Percentiles rank a stretch among this genome's conserved stretches.
Evolutionary conservation across 2,329 filamentous ascomycete genomes (phyloP).

Genomic region (Ophiosphaerella herpotricha): DNA sequence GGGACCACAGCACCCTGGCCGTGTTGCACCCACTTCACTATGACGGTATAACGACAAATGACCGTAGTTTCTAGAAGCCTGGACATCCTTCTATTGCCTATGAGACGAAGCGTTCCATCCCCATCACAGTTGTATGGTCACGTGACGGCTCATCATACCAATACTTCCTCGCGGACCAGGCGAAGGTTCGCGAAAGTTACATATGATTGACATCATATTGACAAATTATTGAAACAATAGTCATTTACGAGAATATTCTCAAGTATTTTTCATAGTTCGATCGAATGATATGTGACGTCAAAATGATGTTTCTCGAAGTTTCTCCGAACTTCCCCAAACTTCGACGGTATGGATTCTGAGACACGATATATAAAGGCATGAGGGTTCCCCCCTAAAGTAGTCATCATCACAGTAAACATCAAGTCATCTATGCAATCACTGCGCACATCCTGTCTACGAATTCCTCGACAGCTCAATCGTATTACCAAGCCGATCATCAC

Average conservation of each 20-base stretch:
- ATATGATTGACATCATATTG: neutral
- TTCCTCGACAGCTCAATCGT: constrained; percentile 38
- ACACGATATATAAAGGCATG: constrained; percentile 35
- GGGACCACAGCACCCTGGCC: too few relatives aligned
- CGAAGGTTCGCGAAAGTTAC: too few relatives aligned
- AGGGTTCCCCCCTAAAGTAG: constrained; percentile 4
- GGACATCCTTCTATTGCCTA: too few relatives aligned
- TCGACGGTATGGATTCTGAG: constrained; percentile 14
- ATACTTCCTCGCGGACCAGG: too few relatives aligned
- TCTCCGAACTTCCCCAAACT: constrained; percentile 27
- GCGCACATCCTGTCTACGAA: constrained; percentile 36
- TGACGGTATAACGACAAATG: too few relatives aligned
- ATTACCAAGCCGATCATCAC: constrained; percentile 31
- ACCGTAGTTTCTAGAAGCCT: too few relatives aligned
- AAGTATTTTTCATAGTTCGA: constrained; percentile 2
- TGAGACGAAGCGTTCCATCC: too few relatives aligned
- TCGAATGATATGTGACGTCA: constrained; percentile 9
- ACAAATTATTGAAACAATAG: neutral
- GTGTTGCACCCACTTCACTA: too few relatives aligned
- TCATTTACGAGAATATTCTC: neutral
- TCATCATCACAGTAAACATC: constrained; percentile 34
- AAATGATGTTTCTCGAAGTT: constrained; percentile 27
- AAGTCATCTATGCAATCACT: constrained; percentile 44
- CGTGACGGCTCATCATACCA: too few relatives aligned
- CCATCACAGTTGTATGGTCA: too few relatives aligned